Percentiles rank a stretch among this genome's conserved stretches.
phyloP scores from a whole-genome alignment of 805 yeast species.

The Myxozyma mucilagina region DNA sequence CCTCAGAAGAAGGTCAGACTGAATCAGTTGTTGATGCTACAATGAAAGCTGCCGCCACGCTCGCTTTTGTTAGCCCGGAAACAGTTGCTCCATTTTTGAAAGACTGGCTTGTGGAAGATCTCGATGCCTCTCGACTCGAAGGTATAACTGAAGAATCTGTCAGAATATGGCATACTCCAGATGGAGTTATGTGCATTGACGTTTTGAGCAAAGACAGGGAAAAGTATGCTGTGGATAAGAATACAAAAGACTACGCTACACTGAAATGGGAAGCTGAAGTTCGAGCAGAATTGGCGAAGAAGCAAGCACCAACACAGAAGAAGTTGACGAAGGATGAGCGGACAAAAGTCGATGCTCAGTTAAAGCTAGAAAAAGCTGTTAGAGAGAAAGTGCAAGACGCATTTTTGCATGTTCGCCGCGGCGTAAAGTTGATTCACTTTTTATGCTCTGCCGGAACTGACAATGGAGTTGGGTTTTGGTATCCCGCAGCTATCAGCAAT shows the following conservation, averaged over 20 bases:
- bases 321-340: conserved; percentile 80
- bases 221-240: conserved; percentile 57
- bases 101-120: conserved; percentile 46
- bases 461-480: conserved; percentile 72
- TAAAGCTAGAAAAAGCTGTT: conserved; percentile 59
- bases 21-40: conserved; percentile 34
- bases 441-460: conserved; percentile 57
- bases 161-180: conserved; percentile 65
- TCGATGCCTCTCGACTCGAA: conserved; percentile 43
- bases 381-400: conserved; percentile 49
- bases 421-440: conserved; percentile 54
- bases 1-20: conserved; percentile 35
- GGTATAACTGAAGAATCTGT: conserved; percentile 53
- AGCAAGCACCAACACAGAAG: conserved; percentile 39
- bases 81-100: conserved; percentile 54
- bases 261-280: conserved; percentile 86
- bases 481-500: conserved; percentile 58
- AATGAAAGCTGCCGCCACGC: conserved; percentile 42
- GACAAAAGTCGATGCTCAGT: conserved; percentile 57
- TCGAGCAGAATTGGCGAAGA: conserved; percentile 63
- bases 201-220: conserved; percentile 51
- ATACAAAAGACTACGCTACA: conserved; percentile 81
- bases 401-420: conserved; percentile 48
- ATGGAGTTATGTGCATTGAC: conserved; percentile 68
- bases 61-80: conserved; percentile 59